Evolutionary conservation across 352 stramenopile genomes (phyloP).

Genomic region (Aphanomyces stellatus): DNA sequence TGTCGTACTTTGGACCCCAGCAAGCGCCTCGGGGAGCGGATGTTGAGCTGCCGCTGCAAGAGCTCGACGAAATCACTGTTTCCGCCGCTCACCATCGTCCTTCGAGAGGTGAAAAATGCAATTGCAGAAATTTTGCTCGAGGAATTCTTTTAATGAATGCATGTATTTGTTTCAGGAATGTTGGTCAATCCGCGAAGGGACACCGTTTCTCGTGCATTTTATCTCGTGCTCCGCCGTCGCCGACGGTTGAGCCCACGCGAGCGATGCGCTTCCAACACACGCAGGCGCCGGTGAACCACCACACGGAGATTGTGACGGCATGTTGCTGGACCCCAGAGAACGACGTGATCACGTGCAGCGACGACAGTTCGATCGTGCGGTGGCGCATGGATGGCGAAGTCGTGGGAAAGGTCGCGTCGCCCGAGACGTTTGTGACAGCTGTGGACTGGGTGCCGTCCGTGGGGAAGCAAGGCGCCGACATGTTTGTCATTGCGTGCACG

Average conservation of each 20-base stretch:
- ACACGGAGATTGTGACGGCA: conserved; percentile 74
- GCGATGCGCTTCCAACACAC: conserved; percentile 73
- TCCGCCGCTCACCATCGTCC: too few species aligned
- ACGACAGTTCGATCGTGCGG: conserved; percentile 74
- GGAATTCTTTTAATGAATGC: too few species aligned
- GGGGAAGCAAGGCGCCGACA: conserved; percentile 72
- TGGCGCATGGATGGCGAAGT: conserved; percentile 83
- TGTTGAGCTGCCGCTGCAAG: too few species aligned
- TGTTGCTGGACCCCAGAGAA: conserved; percentile 86
- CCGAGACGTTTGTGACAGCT: conserved; percentile 68
- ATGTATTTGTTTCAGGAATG: too few species aligned
- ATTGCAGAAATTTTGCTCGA: too few species aligned
- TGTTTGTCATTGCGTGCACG: conserved; percentile 84
- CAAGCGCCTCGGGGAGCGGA: too few species aligned
- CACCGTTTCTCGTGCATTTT: too few species aligned
- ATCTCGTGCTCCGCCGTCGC: neutral
- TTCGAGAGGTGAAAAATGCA: too few species aligned
- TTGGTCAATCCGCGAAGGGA: too few species aligned
- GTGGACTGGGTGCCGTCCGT: conserved; percentile 77
- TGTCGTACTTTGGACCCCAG: too few species aligned
- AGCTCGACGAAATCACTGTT: too few species aligned
- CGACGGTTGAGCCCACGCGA: neutral
- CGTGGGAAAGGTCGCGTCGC: conserved; percentile 52
- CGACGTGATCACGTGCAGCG: conserved; percentile 79
- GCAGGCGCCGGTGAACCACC: conserved; percentile 59